Base-by-base conservation (phyloP, 2,329 filamentous ascomycete genomes). In the Emydomyces testavorans region DNA sequence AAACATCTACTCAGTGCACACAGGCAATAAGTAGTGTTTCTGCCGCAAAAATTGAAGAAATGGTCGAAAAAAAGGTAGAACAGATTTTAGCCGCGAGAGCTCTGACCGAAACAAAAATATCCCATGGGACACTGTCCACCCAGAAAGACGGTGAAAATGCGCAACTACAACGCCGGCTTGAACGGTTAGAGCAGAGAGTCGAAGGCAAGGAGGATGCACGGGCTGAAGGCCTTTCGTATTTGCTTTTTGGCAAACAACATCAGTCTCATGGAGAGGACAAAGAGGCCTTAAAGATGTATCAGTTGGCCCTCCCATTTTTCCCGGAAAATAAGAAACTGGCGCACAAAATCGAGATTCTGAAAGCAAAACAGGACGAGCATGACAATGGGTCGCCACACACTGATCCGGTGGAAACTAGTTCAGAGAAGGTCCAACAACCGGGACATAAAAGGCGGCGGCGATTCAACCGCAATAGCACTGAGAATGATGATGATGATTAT, bases 171-270 rank as follows among this genome's bases (percentile, higher is more conserved):
- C 79, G 75, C 49, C 80, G 90, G 0, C 72, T 96, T 0, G 86
- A 94, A 50, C 82, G 84, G 0, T 73, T 96, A 2, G 90, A 96
- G 65, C 78, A 82, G 55, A 83, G 85, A n/a, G 83, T 96, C 23
- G 84, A 90, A 50, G 78, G 78, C 16, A 77, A 75, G 38, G 85
- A 89, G 31, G 86, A 93, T 57, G 71, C 75, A 21, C 79, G 84
- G 46, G 82, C 85, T 0, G 86, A 94, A 53, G 92, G 90, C 0
- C 66, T 96, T 23, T 84, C 87, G 8, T 87, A 84, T 57, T 68
- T 96, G 28, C 73, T 95, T n/a, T 87, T 92, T 74, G 90, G 87
- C 1, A 85, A 92, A 55, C 88, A 95, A 62, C 85, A 93, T 60
- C 88, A 89, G 60, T 85, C 87, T 45, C 76, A 79, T 3, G 87